Evolutionary conservation across 805 yeast species (phyloP).

Genomic region (Nakazawaea peltata): DNA sequence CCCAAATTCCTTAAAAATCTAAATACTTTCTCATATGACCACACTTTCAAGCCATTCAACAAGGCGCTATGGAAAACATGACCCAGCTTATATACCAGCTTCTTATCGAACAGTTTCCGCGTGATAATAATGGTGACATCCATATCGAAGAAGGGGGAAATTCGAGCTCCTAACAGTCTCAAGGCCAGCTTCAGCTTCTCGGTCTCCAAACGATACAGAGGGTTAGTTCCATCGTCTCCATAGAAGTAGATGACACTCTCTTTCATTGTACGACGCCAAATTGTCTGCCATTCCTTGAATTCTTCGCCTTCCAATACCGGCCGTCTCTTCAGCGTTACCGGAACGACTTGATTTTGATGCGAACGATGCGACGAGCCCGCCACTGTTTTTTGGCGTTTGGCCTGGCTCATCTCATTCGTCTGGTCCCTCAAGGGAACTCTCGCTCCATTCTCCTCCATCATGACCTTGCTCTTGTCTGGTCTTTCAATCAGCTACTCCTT

Average conservation of each 20-base stretch:
- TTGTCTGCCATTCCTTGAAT: slow-evolving; percentile 47
- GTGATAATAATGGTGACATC: slow-evolving; percentile 75
- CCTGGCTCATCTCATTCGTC: slow-evolving; percentile 14
- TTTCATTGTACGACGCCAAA: slow-evolving; percentile 53
- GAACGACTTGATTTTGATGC: slow-evolving; percentile 8
- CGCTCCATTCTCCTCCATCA: slow-evolving; percentile 11
- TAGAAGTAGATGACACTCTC: slow-evolving; percentile 53
- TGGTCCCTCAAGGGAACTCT: slow-evolving; percentile 12
- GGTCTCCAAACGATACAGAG: slow-evolving; percentile 21
- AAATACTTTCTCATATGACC: slow-evolving; percentile 82
- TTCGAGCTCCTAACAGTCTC: slow-evolving; percentile 43
- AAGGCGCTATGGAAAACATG: slow-evolving; percentile 66
- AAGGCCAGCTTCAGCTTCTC: slow-evolving; percentile 25
- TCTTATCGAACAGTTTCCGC: slow-evolving; percentile 40
- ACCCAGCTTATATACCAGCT: slow-evolving; percentile 33
- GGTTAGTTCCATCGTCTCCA: slow-evolving; percentile 25
- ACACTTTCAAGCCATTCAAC: slow-evolving; percentile 61
- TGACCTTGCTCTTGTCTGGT: too few relatives aligned
- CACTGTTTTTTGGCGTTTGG: slow-evolving; percentile 15
- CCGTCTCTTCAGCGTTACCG: slow-evolving; percentile 7
- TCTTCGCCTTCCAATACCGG: slow-evolving; percentile 28
- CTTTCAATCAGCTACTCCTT: too few relatives aligned
- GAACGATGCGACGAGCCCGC: not conserved
- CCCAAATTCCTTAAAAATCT: slow-evolving; percentile 67
- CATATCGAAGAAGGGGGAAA: slow-evolving; percentile 52